These are phyloP conservation scores for Coemansia sp. DNA, from an alignment of 371 early-diverging fungal species.

Conservation along the genomic window DNA sequence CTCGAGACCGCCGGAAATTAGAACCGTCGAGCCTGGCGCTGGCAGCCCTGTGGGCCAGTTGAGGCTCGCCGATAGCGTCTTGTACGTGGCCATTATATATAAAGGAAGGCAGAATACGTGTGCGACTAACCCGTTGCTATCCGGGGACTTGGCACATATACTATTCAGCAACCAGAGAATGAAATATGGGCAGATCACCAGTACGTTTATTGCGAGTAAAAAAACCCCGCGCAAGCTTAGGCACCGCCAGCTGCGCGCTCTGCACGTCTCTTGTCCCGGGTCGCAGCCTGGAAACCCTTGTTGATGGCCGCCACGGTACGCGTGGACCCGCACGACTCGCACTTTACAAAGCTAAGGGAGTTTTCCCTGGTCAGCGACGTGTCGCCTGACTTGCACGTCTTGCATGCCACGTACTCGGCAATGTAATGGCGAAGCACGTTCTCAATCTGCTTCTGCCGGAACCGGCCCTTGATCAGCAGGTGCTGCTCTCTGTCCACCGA, in stretches of 20 bases:
- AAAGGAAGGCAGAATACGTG: background rate
- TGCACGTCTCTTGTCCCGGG: slow-evolving; percentile 50
- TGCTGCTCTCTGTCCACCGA: slow-evolving; percentile 94
- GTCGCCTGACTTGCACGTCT: slow-evolving; percentile 97
- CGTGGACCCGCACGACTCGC: slow-evolving; percentile 96
- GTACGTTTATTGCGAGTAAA: no score
- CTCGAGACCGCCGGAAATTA: slow-evolving; percentile 18
- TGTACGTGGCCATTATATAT: slow-evolving; percentile 27
- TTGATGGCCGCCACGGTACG: slow-evolving; percentile 97
- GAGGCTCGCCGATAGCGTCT: slow-evolving; percentile 31
- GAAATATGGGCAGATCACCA: background rate
- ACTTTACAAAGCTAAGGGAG: slow-evolving; percentile 97
- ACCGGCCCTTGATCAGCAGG: slow-evolving; percentile 97
- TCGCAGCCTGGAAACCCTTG: slow-evolving; percentile 96
- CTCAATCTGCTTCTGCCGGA: slow-evolving; percentile 99
- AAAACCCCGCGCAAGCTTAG: background rate
- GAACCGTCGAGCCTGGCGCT: slow-evolving; percentile 13
- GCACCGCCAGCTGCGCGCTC: slow-evolving; percentile 28
- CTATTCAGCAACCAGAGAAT: background rate
- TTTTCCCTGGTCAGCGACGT: slow-evolving; percentile 97
- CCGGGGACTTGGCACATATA: background rate
- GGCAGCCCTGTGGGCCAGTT: slow-evolving; percentile 39
- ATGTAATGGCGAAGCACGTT: slow-evolving; percentile 98
- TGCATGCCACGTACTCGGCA: slow-evolving; percentile 99
- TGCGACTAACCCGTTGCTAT: background rate